Base-by-base conservation (phyloP, 1,284 basidiomycete genomes). In the Trichosporon coremiiforme region DNA sequence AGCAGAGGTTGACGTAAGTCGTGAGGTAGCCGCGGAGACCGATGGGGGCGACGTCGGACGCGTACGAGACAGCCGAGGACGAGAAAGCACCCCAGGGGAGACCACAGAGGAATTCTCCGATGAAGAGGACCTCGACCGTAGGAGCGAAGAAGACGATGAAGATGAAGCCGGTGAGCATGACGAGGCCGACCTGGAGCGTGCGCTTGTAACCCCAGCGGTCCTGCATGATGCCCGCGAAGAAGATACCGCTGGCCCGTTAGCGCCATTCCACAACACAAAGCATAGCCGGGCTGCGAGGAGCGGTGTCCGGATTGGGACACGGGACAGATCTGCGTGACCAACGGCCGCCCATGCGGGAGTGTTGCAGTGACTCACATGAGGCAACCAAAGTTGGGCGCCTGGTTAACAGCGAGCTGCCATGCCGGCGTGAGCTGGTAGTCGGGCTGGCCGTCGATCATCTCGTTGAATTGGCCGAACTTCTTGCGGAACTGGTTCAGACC, bases 1-100 rank as follows among this genome's bases (percentile, higher is more conserved):
- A 86, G 77, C 85, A 86, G 31, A 85, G 76, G 78, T 86, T 86
- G 74, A 86, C 84, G 66, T 75, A 78, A n/a, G 75, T 75, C 13
- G 77, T 79, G 12, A 76, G 68, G 66, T 77, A 76, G 31, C 73
- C 72, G 64, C 77, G 75, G 17, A 77, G 72, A 15, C 69, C 66
- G 12, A 75, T 66, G 2, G 86, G 86, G 50, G 82, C 83, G 22
- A 86, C 82, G 65, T 87, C 86, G 17, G 83, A 80, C 10, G 86
- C 86, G 73, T 86, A 87, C 0, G 85, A 70, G n/a, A 68, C 68
- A 0, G 71, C 69, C 0, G 71, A 72, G 7, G 68, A 69, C 2
- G 74, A 72, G 73, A 81, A 83, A 38, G 81, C 80, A 74, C 85
- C 85, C 85, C 85, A 86, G 5, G 84, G 84, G 1, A 78, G 33